These are phyloP conservation scores for Geotrichum reessii DNA, from an alignment of 1,139 yeast species.

Conservation along the genomic window DNA sequence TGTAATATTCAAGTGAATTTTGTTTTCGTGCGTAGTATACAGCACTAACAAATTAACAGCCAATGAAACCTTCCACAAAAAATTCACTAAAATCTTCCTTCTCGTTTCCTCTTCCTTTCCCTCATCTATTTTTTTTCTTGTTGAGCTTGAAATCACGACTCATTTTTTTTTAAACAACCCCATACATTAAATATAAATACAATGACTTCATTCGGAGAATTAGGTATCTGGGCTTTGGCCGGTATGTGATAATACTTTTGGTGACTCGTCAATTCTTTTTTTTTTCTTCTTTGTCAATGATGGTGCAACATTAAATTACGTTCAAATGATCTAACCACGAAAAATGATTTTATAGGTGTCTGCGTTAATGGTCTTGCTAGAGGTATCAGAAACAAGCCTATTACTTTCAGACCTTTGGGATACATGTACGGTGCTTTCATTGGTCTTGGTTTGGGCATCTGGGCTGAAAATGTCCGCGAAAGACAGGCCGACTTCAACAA, in stretches of 20 bases:
- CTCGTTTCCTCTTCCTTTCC: slow-evolving; percentile 1
- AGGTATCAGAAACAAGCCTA: slow-evolving; percentile 37
- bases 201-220: slow-evolving; percentile 28
- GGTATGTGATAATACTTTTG: slow-evolving; percentile 10
- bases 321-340: not conserved
- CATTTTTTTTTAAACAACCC: not conserved
- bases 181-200: not conserved
- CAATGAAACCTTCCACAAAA: slow-evolving; percentile 13
- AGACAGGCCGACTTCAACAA: slow-evolving; percentile 33
- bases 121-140: not conserved
- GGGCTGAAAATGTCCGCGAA: slow-evolving; percentile 31
- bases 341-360: slow-evolving; percentile 26
- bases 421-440: slow-evolving; percentile 33
- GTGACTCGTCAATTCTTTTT: no score
- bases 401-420: slow-evolving; percentile 35
- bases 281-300: not conserved
- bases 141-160: not conserved
- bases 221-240: slow-evolving; percentile 33
- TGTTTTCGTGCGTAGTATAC: not conserved
- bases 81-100: slow-evolving; percentile 4
- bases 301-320: not conserved
- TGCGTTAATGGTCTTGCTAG: slow-evolving; percentile 36
- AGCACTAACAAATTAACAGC: slow-evolving; percentile 9
- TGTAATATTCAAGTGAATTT: not conserved
- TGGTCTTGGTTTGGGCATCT: slow-evolving; percentile 34